Percentiles rank a stretch among this genome's conserved stretches.
phyloP scores from a whole-genome alignment of 768 basidiomycete genomes.

The Russula compacta region DNA sequence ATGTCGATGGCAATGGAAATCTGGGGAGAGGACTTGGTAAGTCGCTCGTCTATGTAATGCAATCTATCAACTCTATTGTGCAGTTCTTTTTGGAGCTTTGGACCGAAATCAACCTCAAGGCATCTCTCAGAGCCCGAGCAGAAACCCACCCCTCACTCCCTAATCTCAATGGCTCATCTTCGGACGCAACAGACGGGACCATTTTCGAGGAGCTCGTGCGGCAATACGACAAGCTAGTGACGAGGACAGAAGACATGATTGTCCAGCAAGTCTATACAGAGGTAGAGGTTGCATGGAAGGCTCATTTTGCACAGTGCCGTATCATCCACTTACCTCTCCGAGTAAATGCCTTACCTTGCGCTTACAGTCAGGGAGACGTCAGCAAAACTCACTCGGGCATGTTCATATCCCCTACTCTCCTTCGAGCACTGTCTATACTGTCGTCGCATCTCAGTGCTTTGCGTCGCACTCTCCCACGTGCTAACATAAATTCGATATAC shows the following conservation, averaged over 20 bases:
- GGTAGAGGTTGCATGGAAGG: slow-evolving; percentile 64
- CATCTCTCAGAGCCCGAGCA: slow-evolving; percentile 47
- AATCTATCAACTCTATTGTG: background rate
- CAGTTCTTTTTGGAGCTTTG: slow-evolving; percentile 93
- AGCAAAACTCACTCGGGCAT: slow-evolving; percentile 29
- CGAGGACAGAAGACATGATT: slow-evolving; percentile 81
- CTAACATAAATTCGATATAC: slow-evolving; percentile 55
- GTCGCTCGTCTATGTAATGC: slow-evolving; percentile 23
- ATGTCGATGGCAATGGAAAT: slow-evolving; percentile 56
- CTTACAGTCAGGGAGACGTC: slow-evolving; percentile 28
- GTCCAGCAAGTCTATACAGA: slow-evolving; percentile 77
- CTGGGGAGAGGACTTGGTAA: slow-evolving; percentile 89
- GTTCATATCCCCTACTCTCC: slow-evolving; percentile 58
- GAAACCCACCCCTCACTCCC: slow-evolving; percentile 44
- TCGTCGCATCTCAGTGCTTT: slow-evolving; percentile 73
- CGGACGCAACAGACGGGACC: slow-evolving; percentile 44
- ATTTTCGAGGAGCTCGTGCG: slow-evolving; percentile 73
- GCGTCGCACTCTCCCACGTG: slow-evolving; percentile 49
- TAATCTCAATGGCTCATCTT: slow-evolving; percentile 28
- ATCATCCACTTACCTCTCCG: background rate
- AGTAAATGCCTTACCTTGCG: slow-evolving; percentile 18
- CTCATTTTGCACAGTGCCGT: slow-evolving; percentile 48
- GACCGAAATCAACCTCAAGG: slow-evolving; percentile 61
- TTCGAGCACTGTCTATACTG: slow-evolving; percentile 68
- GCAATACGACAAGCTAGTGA: slow-evolving; percentile 49